Conservation (phyloP, 192 early-diverging fungal species). For the Geranomyces michiganensis region DNA sequence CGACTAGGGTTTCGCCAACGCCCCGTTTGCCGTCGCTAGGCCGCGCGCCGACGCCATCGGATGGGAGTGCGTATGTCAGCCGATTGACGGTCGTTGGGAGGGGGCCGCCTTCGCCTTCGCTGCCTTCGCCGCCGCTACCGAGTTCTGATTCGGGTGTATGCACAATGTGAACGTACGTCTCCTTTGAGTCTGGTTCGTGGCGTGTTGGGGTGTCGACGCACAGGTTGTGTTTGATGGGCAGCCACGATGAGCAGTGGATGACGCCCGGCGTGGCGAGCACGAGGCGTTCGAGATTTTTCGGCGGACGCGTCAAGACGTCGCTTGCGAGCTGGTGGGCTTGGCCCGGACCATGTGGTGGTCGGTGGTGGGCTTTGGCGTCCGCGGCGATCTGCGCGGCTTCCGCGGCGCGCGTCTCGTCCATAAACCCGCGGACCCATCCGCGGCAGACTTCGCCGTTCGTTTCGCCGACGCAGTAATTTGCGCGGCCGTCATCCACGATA, state of each 20-base stretch:
- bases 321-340: background rate
- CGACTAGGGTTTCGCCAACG: conserved; percentile 29
- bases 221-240: conserved; percentile 28
- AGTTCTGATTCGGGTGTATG: background rate
- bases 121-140: background rate
- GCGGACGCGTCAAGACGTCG: conserved; percentile 17
- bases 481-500: conserved; percentile 30
- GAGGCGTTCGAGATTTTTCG: background rate
- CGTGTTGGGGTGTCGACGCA: background rate
- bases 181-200: background rate
- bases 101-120: no score
- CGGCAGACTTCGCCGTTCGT: conserved; percentile 35
- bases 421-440: conserved; percentile 32
- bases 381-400: conserved; percentile 13
- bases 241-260: conserved; percentile 20
- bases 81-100: conserved; percentile 1
- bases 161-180: conserved; percentile 15
- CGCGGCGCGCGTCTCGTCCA: conserved; percentile 8
- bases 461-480: conserved; percentile 37
- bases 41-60: conserved; percentile 24
- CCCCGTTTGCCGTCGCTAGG: conserved; percentile 13
- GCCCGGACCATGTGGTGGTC: background rate
- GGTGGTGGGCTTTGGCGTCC: background rate
- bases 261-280: background rate
- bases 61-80: conserved; percentile 14